Base-by-base conservation (phyloP, 768 basidiomycete species). In the Xanthoconium purpureum region DNA sequence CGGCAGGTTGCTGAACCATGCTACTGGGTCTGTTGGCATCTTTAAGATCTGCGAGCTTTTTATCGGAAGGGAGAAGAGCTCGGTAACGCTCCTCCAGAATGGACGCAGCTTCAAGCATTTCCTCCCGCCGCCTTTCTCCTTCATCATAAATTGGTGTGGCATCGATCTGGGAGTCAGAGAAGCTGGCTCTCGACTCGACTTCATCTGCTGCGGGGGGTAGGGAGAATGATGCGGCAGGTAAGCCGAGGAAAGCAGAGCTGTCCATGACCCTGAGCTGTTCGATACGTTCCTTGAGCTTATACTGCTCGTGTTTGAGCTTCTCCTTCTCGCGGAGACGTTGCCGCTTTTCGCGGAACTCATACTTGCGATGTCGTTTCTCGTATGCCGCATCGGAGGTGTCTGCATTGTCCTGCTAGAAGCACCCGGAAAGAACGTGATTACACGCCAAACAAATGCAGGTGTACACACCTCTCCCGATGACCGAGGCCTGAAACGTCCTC, bases 241-340 rank as follows among this genome's bases (percentile, higher is more conserved):
- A 74, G 29, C 76, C 66, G 32, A 90, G 80, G 70, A 91, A 92
- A 3, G 87, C 84, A 52, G 80, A 71, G 47, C 79, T 71, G 56
- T 91, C 89, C 84, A 94, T 88, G 29, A 76, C 78, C 53, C 79
- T 81, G 54, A 94, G 78, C 65, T 94, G 88, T 50, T 94, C 91
- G 57, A 94, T 88, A 36, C 93, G 84, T 66, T 93, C 88, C 70
- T 89, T 88, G 65, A 96, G 83, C 68, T 93, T 92, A 75, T 94
- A 93, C 63, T 93, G 91, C 66, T 94, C 92, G 61, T 93, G 88
- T 71, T 89, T 88, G 52, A 95, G 81, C 68, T 93, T 93, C 73
- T 96, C 93, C 72, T 92, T 92, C 73, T 95, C 93, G 52, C 92
- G 84, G 35, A 90, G 75, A 5, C 92, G 87, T 66, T 87, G 84